Evolutionary conservation across 1,284 basidiomycete species (phyloP).

Genomic region (Uromyces viciae-fabae): DNA sequence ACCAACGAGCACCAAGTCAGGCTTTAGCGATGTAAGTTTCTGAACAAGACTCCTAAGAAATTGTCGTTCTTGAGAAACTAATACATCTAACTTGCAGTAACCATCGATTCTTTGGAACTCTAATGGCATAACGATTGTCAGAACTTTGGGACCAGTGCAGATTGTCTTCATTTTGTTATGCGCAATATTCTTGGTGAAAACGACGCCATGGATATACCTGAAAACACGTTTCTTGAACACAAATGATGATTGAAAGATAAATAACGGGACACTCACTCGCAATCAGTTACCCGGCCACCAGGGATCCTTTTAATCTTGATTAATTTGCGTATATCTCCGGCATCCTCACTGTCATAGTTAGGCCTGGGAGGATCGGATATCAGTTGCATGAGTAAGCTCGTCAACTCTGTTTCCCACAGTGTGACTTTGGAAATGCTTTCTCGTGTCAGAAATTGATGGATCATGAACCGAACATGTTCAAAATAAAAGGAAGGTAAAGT

Average conservation of each 20-base stretch:
- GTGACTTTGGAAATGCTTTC: constrained; percentile 69
- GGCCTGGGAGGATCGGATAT: constrained; percentile 56
- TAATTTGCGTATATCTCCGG: constrained; percentile 86
- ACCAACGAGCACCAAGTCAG: constrained; percentile 88
- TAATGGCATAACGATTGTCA: constrained; percentile 91
- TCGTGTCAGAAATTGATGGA: constrained; percentile 67
- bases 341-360: constrained; percentile 63
- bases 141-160: constrained; percentile 71
- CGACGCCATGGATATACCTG: constrained; percentile 73
- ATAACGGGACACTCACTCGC: constrained; percentile 67
- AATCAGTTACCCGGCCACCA: constrained; percentile 83
- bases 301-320: constrained; percentile 99
- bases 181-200: constrained; percentile 96
- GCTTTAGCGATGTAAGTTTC: constrained; percentile 82
- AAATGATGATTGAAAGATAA: not conserved
- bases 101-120: constrained; percentile 92
- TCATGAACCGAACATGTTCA: constrained; percentile 73
- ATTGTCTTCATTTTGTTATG: constrained; percentile 69
- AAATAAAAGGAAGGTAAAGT: constrained; percentile 54
- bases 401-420: constrained; percentile 80
- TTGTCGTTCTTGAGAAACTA: constrained; percentile 89
- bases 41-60: constrained; percentile 83
- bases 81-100: constrained; percentile 86
- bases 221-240: not conserved
- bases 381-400: constrained; percentile 72